Percentiles rank a stretch among this genome's conserved stretches.
Conservation (phyloP, 805 yeast genomes). For the Wickerhamiella lipophila region DNA sequence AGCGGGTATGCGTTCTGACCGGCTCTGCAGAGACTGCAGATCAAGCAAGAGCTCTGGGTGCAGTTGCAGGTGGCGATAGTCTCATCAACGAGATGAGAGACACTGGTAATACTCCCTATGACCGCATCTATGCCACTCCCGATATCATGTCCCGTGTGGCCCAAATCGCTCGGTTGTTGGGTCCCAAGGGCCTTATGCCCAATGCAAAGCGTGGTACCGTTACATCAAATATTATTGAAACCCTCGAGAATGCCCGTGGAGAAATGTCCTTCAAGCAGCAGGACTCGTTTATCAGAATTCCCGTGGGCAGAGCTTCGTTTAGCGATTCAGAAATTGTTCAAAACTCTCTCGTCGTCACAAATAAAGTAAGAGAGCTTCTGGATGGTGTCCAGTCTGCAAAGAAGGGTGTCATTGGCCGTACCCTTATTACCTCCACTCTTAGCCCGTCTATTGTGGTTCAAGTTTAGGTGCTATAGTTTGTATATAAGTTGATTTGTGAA, state of each 20-base stretch:
- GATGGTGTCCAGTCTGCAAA: conserved; percentile 18
- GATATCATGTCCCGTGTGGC: conserved; percentile 52
- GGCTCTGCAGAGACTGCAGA: conserved; percentile 39
- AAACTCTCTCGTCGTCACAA: conserved; percentile 55
- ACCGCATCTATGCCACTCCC: conserved; percentile 75
- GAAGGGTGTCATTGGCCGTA: conserved; percentile 49
- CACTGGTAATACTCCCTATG: conserved; percentile 45
- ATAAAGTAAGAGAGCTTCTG: conserved; percentile 41
- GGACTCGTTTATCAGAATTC: conserved; percentile 44
- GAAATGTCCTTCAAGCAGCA: conserved; percentile 69
- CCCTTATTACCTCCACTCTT: conserved; percentile 53
- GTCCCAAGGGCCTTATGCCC: conserved; percentile 87
- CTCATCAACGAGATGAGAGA: conserved; percentile 48
- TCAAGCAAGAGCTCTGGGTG: conserved; percentile 47
- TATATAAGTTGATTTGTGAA: too few relatives aligned
- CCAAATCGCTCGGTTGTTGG: conserved; percentile 67
- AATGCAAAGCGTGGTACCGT: conserved; percentile 77
- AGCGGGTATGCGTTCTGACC: conserved; percentile 58
- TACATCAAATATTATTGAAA: conserved; percentile 43
- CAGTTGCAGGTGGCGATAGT: conserved; percentile 61
- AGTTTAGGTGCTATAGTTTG: conserved; percentile 19
- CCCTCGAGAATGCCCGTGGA: conserved; percentile 48
- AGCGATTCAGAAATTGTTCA: conserved; percentile 61
- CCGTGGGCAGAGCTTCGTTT: conserved; percentile 68
- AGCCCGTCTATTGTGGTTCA: conserved; percentile 72